Base-by-base conservation (phyloP, 495 filamentous ascomycete genomes). In the Penicillium simplicissimum region DNA sequence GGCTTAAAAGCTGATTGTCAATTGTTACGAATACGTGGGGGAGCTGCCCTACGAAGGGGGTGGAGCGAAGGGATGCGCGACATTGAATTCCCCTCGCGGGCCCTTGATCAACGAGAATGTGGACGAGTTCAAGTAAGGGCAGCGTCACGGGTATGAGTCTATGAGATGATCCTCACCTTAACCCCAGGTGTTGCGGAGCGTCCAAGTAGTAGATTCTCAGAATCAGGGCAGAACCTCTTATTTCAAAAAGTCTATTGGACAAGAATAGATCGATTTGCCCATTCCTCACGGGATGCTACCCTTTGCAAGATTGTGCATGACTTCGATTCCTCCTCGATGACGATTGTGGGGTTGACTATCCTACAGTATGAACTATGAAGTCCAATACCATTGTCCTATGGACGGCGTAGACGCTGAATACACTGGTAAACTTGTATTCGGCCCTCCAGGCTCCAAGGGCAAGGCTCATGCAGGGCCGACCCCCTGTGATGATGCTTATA, bases 61-160 rank as follows among this genome's bases (percentile, higher is more conserved):
- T 35, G 53, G 38, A 57, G 59, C 60, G 37, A 68, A 68, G 68
- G 68, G 68, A 71, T 71, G 61, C 68, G 66, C 66, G 68, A 69
- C 66, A 71, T 70, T 68, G 67, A 63, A 59, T 57, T 61, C 66
- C 63, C 67, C 64, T 69, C 64, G 65, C 63, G 57, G 60, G 57
- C 67, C 69, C 69, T 72, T 66, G 67, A 72, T 72, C 62, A 62
- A 59, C 60, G 28, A 60, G 68, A 72, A 69, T 72, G 61, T 53
- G 34, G 33, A 21, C 19, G 23, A 53, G 14, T 14, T 4, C 61
- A 69, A 64, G 69, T 67, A 71, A 71, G 69, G 69, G 67, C 42
- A 63, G 31, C 54, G 25, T 48, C 49, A 62, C 47, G 53, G 51
- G 57, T 63, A 67, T 67, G 65, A 25, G 23, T 25, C 23, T 1